Evolutionary conservation across 2,329 filamentous ascomycete genomes (phyloP), one percentile per base, ranked within the genome.

Genomic region (Parafenestella ontariensis): DNA sequence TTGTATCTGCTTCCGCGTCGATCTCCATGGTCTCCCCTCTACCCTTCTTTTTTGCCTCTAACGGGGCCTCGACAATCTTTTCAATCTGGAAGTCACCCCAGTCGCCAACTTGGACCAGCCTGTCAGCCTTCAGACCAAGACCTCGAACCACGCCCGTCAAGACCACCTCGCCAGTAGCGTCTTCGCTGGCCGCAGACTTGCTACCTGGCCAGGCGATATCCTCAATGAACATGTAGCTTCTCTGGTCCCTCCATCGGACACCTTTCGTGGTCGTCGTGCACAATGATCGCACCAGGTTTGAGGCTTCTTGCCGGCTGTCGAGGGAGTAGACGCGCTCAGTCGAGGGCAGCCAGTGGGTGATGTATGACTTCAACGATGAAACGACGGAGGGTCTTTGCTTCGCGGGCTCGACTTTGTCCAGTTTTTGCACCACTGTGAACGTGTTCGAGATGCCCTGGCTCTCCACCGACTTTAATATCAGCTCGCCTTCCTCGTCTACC

Each of bases 71-170:
- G 18, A 87, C 88, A 61, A 99, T 96, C 72, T 91, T 94, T 47
- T 92, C 90, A 47, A 99, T 88, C 77, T 97, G 92, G 73, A 93
- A 97, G 51, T 92, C 88, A 29, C 95, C 95, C 90, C 92, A 97
- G 58, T 96, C 93, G 36, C 93, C 93, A 46, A 99, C 82, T 69
- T 98, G 93, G 5, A 97, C 85, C 36, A 99, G 80, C 54, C 95
- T 87, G 74, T 99, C 92, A 3, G 92, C 90, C 73, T 97, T 98
- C 47, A 99, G 76, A 8, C 90, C 89, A 70, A 87, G 91, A 29
- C 95, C 95, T 69, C 95, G 85, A 24, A 98, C 87, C 3, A 95
- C 86, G 63, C 95, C 95, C 0, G 91, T 96, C 37, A 99, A 72
- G 7, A 93, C 79, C 8, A 91, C 89, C 37, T 87, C 80, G n/a